Conservation (phyloP, 768 basidiomycete species). For the Leccinellum luteum region DNA sequence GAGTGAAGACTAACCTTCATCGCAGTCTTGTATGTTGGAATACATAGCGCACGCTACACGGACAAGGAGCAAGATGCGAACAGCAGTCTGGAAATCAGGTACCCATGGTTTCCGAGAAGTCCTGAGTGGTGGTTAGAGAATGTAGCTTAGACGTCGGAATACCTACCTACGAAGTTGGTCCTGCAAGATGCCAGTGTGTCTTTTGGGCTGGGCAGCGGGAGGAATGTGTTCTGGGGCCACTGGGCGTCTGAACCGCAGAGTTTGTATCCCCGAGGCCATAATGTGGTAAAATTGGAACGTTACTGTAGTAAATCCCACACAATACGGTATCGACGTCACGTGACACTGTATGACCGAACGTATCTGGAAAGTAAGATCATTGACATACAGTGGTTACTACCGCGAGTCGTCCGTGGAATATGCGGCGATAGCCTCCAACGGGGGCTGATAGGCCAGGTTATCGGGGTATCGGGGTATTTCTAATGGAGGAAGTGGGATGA, state of each 20-base stretch:
- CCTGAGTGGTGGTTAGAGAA: conserved; percentile 34
- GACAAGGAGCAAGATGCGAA: conserved; percentile 79
- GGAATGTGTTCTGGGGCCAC: conserved; percentile 22
- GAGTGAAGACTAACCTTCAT: conserved; percentile 67
- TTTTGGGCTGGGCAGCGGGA: conserved; percentile 24
- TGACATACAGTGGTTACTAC: no score
- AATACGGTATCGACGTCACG: background rate
- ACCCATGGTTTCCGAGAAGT: conserved; percentile 77
- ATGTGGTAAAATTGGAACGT: background rate
- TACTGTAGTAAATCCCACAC: no score
- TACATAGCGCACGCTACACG: conserved; percentile 91
- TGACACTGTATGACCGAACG: background rate
- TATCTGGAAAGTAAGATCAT: conserved; percentile 3
- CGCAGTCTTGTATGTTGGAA: conserved; percentile 90
- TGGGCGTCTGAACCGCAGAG: conserved; percentile 51
- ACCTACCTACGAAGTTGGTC: conserved; percentile 72
- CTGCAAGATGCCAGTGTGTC: conserved; percentile 72
- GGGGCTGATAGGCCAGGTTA: background rate
- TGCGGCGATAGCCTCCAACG: background rate
- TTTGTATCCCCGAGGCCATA: conserved; percentile 46
- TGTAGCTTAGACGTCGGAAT: background rate
- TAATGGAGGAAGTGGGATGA: conserved; percentile 11
- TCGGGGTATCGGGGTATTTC: background rate
- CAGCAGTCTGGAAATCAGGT: conserved; percentile 79
- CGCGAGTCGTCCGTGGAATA: no score